A percentile compares a stretch with the other conserved stretches of the same genome.
phyloP scores from a whole-genome alignment of 129 eudicot genomes.

The Rutidosis leptorrhynchoides region DNA sequence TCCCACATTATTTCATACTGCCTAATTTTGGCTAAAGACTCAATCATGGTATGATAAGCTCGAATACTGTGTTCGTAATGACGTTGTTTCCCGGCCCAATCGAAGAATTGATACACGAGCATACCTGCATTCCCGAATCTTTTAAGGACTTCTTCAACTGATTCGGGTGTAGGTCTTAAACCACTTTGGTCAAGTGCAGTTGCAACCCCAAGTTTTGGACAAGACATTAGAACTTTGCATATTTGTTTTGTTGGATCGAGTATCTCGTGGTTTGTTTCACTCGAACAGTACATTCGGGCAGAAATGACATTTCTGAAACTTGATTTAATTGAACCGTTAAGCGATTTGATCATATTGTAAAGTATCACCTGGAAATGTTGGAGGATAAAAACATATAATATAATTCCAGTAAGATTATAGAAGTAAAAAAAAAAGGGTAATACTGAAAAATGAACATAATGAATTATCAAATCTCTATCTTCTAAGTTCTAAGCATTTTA shows the following conservation, averaged over 20 bases:
- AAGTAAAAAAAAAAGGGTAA: not conserved
- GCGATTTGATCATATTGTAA: slow-evolving; percentile 34
- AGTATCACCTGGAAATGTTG: slow-evolving; percentile 22
- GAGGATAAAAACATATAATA: slow-evolving; percentile 5
- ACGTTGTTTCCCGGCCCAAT: slow-evolving; percentile 92
- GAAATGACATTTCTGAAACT: slow-evolving; percentile 27
- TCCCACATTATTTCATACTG: slow-evolving; percentile 95
- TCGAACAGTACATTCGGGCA: slow-evolving; percentile 50
- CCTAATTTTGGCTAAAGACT: slow-evolving; percentile 87
- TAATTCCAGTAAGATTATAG: not conserved
- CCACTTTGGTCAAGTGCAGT: slow-evolving; percentile 79
- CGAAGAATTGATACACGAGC: slow-evolving; percentile 75
- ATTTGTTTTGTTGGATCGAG: slow-evolving; percentile 47
- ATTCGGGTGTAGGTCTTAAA: slow-evolving; percentile 56
- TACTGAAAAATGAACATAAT: not conserved
- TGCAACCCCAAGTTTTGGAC: slow-evolving; percentile 79
- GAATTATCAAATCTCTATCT: not conserved
- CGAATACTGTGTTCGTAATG: slow-evolving; percentile 61
- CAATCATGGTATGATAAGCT: slow-evolving; percentile 85
- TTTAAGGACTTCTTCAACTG: slow-evolving; percentile 70
- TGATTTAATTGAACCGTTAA: slow-evolving; percentile 11
- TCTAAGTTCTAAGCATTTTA: not conserved
- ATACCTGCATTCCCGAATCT: slow-evolving; percentile 82
- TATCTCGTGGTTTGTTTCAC: slow-evolving; percentile 38
- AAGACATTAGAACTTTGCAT: slow-evolving; percentile 70